Evolutionary conservation across 257 asterid species (phyloP).

Genomic region (Solanum gandarillasii): DNA sequence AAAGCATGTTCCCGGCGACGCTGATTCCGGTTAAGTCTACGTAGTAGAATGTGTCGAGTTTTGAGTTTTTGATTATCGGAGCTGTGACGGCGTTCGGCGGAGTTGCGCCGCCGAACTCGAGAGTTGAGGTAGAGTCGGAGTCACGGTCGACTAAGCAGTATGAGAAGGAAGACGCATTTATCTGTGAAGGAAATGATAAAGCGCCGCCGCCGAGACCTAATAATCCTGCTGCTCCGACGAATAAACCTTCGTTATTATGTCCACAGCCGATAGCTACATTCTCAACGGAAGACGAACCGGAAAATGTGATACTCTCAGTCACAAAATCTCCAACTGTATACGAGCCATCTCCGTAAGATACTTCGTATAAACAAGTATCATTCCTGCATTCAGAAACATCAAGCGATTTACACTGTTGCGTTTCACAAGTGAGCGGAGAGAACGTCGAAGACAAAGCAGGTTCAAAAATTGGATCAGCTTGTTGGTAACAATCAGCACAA

Average conservation of each 20-base stretch:
- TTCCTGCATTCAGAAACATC: conserved; percentile 77
- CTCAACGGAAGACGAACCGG: conserved; percentile 42
- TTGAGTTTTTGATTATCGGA: conserved; percentile 49
- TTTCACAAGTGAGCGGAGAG: conserved; percentile 49
- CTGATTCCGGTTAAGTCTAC: conserved; percentile 61
- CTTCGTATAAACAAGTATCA: conserved; percentile 69
- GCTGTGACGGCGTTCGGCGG: conserved; percentile 54
- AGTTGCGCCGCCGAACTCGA: conserved; percentile 42
- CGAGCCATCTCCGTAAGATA: conserved; percentile 93
- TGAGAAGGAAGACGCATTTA: conserved; percentile 63
- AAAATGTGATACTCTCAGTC: conserved; percentile 63
- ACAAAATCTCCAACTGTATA: conserved; percentile 86
- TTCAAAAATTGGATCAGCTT: conserved; percentile 91
- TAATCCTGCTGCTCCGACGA: conserved; percentile 84
- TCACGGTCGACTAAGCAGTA: conserved; percentile 92
- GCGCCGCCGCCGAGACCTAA: conserved; percentile 91
- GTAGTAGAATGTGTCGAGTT: conserved; percentile 58
- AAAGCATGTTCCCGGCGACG: conserved; percentile 51
- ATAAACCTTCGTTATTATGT: conserved; percentile 78
- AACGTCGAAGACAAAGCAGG: conserved; percentile 61
- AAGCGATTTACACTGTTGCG: conserved; percentile 69
- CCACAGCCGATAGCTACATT: conserved; percentile 92
- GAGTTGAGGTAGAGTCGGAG: conserved; percentile 60
- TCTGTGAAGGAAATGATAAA: conserved; percentile 69
- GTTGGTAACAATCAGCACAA: conserved; percentile 90